Base-by-base conservation (phyloP, 352 stramenopile genomes). In the Globisporangium orthogonon region DNA sequence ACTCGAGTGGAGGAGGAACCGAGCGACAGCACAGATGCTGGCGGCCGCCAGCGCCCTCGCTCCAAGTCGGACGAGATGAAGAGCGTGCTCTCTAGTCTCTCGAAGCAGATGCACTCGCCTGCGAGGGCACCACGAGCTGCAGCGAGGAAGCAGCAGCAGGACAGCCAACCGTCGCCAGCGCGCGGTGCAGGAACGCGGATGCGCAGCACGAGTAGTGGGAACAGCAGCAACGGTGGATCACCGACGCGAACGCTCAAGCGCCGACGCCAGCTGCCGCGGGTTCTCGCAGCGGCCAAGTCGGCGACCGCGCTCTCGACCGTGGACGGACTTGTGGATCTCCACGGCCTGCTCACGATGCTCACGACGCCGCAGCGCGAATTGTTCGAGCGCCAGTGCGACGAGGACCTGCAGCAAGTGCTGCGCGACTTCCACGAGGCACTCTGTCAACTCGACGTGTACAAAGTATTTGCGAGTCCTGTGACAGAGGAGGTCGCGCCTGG, bases 401-500 rank as follows among this genome's bases (percentile, higher is more conserved):
- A 91, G 9, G 80, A 93, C 47, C 56, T 90, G 41, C 57, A 52
- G 15, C 52, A 60, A 2, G 69, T 93, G 29, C 66, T 93, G 41
- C 69, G 73, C 28, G 65, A 88, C 54, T 90, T 93, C 49, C 83
- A 93, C 54, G 77, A 89, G 31, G 76, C 78, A 3, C 62, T 93
- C 17, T 75, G 69, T 43, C 78, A 83, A 52, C 74, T 78, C 14
- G 95, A 98, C 65, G 61, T 73, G 28, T 76, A 79, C 17, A 62
- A 81, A 7, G 73, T 98, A 14, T 98, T 98, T 65, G 85, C 83
- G 1, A 53, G 70, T 29, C 85, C 92, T 13, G 95, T 98, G 35
- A 90, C 79, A 3, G 89, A 98, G 54, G 78, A 84, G 4, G 86
- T 96, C 52, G 89, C 91, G n/a, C 94, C 94, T 3, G 84, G 87